Percentiles rank a stretch among this genome's conserved stretches.
Conservation (phyloP, 73 alveolate species). For the Durusdinium trenchii region DNA sequence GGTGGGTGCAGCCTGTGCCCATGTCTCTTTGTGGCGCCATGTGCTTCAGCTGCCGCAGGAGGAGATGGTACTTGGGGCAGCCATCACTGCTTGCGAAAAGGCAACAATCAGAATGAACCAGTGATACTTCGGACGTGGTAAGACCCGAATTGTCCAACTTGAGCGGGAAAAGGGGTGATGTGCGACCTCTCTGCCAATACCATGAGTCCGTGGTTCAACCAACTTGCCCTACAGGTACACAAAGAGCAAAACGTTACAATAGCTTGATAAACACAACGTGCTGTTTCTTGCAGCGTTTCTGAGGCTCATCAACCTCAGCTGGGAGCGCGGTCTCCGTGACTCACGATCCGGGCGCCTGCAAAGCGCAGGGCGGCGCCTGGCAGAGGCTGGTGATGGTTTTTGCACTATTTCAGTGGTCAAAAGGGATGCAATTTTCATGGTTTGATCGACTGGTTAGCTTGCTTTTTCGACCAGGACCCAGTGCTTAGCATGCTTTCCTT, state of each 20-base stretch:
- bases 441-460: too few species aligned
- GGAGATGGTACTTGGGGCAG: not conserved
- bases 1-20: slow-evolving; percentile 24
- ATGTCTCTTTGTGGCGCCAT: not conserved
- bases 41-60: slow-evolving; percentile 4
- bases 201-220: not conserved
- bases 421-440: too few species aligned
- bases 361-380: not conserved
- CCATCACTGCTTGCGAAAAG: slow-evolving; percentile 42
- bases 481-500: too few species aligned
- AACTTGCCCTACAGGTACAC: not conserved
- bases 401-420: not conserved
- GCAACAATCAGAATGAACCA: not conserved
- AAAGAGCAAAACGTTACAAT: not conserved
- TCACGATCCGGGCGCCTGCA: slow-evolving; percentile 46
- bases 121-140: not conserved
- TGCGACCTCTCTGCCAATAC: not conserved
- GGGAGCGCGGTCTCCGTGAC: slow-evolving; percentile 91
- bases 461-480: too few species aligned
- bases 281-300: not conserved
- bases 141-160: not conserved
- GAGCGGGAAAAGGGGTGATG: not conserved
- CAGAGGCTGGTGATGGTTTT: not conserved
- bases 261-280: not conserved
- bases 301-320: slow-evolving; percentile 75